Percentiles rank a stretch among this genome's conserved stretches.
Conservation (phyloP, 2,329 filamentous ascomycete species). For the Cladophialophora immunda region DNA sequence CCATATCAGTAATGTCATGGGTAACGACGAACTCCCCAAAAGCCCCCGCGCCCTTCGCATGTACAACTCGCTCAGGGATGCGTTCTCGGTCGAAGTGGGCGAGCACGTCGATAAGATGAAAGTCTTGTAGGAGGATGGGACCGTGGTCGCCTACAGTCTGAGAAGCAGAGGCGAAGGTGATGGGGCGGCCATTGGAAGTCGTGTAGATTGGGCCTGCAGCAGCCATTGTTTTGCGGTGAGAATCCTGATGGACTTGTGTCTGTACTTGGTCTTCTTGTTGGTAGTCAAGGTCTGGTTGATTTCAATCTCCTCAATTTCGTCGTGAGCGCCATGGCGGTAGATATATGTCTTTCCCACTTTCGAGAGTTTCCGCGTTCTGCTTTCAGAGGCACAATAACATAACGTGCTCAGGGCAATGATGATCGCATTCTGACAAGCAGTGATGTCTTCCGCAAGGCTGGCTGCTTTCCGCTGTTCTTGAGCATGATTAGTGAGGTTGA, state of each 20-base stretch:
- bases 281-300: background rate
- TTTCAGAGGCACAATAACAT: background rate
- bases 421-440: background rate
- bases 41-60: conserved; percentile 67
- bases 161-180: conserved; percentile 26
- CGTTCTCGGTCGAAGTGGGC: conserved; percentile 69
- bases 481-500: background rate
- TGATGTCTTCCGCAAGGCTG: conserved; percentile 6
- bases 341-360: conserved; percentile 3
- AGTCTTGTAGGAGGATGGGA: conserved; percentile 62
- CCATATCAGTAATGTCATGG: conserved; percentile 63
- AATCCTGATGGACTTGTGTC: conserved; percentile 3
- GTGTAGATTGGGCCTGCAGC: conserved; percentile 26
- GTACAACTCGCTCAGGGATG: conserved; percentile 70
- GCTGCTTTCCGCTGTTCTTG: background rate
- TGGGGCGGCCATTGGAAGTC: conserved; percentile 25
- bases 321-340: background rate
- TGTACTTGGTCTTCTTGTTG: background rate
- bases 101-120: conserved; percentile 67
- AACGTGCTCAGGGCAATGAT: background rate
- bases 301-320: background rate
- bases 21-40: conserved; percentile 68
- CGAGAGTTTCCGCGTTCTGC: background rate
- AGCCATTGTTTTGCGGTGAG: background rate
- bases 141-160: conserved; percentile 43